Evolutionary conservation across 192 early-diverging fungal genomes (phyloP), one percentile per base, ranked within the genome.

Genomic region (Umbelopsis sp.): DNA sequence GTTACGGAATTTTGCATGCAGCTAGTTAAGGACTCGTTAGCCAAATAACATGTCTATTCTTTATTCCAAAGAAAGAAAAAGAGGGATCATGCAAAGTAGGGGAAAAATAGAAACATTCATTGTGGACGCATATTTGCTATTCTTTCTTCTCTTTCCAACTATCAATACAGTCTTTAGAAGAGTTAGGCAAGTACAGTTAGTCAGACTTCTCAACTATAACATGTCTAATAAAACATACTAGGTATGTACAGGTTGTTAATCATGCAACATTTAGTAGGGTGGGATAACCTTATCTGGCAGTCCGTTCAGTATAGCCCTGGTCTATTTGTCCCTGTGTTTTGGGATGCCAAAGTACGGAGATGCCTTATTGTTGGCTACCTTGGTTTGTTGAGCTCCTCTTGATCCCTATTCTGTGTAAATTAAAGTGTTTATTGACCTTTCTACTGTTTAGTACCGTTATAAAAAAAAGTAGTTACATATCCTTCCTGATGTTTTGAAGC

Each of bases 31-130:
- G 31, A 62, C 31, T 62, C 47, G 16, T 62, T 62, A 62, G 29
- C 56, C 26, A 62, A 62, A 62, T 32, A 62, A 26, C 31, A 34
- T 62, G 31, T 29, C 56, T 34, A 62, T 62, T 34, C 56, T 62
- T 62, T 62, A 32, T 62, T 62, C 56, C 56, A 49, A 49, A 49
- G 29, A 34, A 62, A 62, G 56, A 62, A 62, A 56, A 62, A 34
- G 56, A 62, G 56, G 56, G 56, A 62, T 62, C 56, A 62, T 62
- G 56, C 56, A 62, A 62, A 62, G 56, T 62, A 62, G 56, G 56
- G 31, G 56, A 62, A 32, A 49, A 62, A 31, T 7, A 62, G 29
- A 34, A 22, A 62, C 21, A 54, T 62, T 62, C 56, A 62, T 62
- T 62, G 56, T 62, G 29, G 4, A 34, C 31, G 29, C 56, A 62